A percentile compares a stretch with the other conserved stretches of the same genome.
Conservation (phyloP, 495 filamentous ascomycete species). For the Xylaria grammica region DNA sequence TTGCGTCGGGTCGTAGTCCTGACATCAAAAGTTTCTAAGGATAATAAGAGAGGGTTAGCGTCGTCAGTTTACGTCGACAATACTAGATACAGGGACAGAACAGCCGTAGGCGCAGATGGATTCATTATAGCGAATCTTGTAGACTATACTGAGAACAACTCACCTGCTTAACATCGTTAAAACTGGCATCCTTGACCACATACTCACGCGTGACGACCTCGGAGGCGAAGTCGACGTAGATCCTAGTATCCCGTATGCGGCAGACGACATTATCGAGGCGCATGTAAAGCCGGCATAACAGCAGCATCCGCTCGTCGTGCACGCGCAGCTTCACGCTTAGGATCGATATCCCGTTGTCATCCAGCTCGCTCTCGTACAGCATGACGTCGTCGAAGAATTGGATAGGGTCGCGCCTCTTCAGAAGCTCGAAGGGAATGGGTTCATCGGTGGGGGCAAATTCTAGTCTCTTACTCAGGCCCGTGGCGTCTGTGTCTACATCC, state of each 20-base stretch:
- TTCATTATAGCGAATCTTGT: too few species aligned
- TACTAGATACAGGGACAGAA: neutral
- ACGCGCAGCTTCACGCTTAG: constrained; percentile 87
- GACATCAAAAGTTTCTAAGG: constrained; percentile 68
- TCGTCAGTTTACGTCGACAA: neutral
- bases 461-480: constrained; percentile 28
- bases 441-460: constrained; percentile 57
- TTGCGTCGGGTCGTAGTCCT: constrained; percentile 66
- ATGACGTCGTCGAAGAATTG: constrained; percentile 93
- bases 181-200: constrained; percentile 77
- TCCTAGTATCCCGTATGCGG: constrained; percentile 83
- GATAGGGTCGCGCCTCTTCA: constrained; percentile 85
- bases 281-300: constrained; percentile 91
- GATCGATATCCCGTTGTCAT: constrained; percentile 93
- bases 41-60: constrained; percentile 20
- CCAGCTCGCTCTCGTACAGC: constrained; percentile 95
- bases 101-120: too few species aligned
- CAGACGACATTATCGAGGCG: constrained; percentile 87
- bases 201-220: constrained; percentile 88
- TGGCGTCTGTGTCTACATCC: constrained; percentile 5
- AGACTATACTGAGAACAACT: too few species aligned
- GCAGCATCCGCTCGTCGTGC: constrained; percentile 83
- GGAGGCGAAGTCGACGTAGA: constrained; percentile 89
- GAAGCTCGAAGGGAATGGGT: constrained; percentile 80
- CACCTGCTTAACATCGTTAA: constrained; percentile 78